Conservation (phyloP, 75 land plant species). For the Picea sitchensis region DNA sequence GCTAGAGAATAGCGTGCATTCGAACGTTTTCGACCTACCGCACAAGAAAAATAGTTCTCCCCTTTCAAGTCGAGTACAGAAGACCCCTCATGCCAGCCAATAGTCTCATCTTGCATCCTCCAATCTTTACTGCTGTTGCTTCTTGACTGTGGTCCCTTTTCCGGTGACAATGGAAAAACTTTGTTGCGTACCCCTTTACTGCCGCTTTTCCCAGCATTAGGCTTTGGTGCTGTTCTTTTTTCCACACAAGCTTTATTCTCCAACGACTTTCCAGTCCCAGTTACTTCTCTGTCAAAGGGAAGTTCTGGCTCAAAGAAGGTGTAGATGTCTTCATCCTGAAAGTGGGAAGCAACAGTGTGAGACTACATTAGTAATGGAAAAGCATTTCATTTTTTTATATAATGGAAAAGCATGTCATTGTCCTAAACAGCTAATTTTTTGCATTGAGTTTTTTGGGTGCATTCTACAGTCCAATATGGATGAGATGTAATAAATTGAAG, state of each 20-base stretch:
- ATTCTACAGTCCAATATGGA: no score
- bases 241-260: conserved; percentile 43
- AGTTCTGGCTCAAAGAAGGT: conserved; percentile 99
- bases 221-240: conserved; percentile 31
- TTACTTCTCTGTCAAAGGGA: conserved; percentile 41
- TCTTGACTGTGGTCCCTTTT: conserved; percentile 20
- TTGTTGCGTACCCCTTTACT: conserved; percentile 18
- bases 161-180: conserved; percentile 3
- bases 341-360: background rate
- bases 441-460: no score
- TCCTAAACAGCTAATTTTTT: no score
- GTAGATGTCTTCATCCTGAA: conserved; percentile 97
- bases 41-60: conserved; percentile 98
- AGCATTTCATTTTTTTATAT: no score
- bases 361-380: no score
- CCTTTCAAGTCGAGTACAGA: conserved; percentile 90
- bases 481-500: no score
- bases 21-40: conserved; percentile 87
- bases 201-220: conserved; percentile 21
- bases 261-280: conserved; percentile 33
- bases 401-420: no score
- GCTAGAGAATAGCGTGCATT: conserved; percentile 69
- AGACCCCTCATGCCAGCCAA: conserved; percentile 62
- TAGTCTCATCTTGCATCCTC: conserved; percentile 39
- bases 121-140: conserved; percentile 12